These are phyloP conservation scores for Filobasidium wieringae DNA, from an alignment of 768 basidiomycete genomes.

Conservation along the genomic window DNA sequence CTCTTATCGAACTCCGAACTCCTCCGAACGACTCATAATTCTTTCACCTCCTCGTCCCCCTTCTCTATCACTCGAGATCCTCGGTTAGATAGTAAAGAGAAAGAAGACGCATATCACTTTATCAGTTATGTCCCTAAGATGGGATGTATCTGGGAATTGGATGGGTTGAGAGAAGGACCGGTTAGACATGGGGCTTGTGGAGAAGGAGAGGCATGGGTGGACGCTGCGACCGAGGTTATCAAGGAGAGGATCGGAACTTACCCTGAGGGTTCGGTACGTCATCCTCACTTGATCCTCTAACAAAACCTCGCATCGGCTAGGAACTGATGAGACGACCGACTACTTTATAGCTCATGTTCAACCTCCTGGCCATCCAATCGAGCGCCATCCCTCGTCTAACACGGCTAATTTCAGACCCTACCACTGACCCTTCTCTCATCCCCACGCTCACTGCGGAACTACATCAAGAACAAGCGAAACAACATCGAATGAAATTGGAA, in stretches of 20 bases:
- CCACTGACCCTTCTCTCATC: slow-evolving; percentile 10
- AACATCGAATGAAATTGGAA: slow-evolving; percentile 22
- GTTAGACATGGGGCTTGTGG: slow-evolving; percentile 62
- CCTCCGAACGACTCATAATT: slow-evolving; percentile 62
- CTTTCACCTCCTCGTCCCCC: slow-evolving; percentile 77
- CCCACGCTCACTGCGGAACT: slow-evolving; percentile 21
- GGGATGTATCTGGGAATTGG: slow-evolving; percentile 81
- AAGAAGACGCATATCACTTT: slow-evolving; percentile 89
- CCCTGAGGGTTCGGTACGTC: slow-evolving; percentile 69
- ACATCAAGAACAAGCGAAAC: slow-evolving; percentile 25
- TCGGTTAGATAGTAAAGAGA: slow-evolving; percentile 49
- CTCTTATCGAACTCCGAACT: slow-evolving; percentile 37
- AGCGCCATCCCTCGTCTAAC: slow-evolving; percentile 64
- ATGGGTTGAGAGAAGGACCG: slow-evolving; percentile 69
- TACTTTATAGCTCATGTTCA: slow-evolving; percentile 66
- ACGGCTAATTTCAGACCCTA: slow-evolving; percentile 45
- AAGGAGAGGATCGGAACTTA: slow-evolving; percentile 82
- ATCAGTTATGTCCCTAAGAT: slow-evolving; percentile 79
- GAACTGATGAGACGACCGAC: neutral
- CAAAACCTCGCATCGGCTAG: neutral
- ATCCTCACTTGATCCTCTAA: neutral
- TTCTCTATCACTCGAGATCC: slow-evolving; percentile 67
- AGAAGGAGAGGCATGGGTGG: slow-evolving; percentile 73
- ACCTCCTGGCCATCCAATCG: slow-evolving; percentile 71
- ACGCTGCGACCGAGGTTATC: slow-evolving; percentile 69